Conservation (phyloP, 768 basidiomycete genomes). For the Cystobasidium tubakii region DNA sequence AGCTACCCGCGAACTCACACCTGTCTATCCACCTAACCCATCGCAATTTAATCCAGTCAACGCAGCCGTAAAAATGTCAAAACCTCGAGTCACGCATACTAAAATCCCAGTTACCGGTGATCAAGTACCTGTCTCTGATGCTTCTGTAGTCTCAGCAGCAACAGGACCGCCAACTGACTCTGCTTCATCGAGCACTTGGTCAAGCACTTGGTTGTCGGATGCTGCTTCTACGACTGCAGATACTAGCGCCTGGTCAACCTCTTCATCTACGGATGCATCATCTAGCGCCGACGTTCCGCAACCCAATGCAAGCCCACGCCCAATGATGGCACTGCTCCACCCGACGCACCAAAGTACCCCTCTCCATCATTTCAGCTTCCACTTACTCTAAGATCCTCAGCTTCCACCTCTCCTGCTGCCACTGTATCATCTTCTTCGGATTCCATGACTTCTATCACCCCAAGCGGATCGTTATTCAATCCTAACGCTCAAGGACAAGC, state of each 20-base stretch:
- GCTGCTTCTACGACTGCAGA: neutral
- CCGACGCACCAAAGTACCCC: slow-evolving; percentile 17
- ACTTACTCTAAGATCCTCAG: neutral
- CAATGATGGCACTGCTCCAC: neutral
- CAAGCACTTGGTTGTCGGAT: neutral
- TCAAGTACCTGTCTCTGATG: neutral
- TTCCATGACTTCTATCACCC: neutral
- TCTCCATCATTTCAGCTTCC: slow-evolving; percentile 30
- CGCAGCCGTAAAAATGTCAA: slow-evolving; percentile 4
- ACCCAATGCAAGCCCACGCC: neutral
- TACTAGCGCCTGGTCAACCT: neutral
- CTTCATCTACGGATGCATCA: neutral
- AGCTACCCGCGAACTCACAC: slow-evolving; percentile 41
- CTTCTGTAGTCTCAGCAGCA: neutral
- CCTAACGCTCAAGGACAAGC: neutral
- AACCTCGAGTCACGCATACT: neutral
- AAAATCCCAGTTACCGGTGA: neutral
- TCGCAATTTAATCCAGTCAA: slow-evolving; percentile 1
- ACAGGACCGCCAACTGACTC: neutral
- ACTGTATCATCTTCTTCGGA: neutral
- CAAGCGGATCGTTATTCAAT: neutral
- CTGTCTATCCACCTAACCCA: slow-evolving; percentile 22
- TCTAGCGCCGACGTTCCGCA: neutral
- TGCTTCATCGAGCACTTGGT: neutral
- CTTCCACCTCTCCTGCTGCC: neutral